phyloP scores from a whole-genome alignment of 2,329 filamentous ascomycete genomes.

The Aspergillus sp. region DNA sequence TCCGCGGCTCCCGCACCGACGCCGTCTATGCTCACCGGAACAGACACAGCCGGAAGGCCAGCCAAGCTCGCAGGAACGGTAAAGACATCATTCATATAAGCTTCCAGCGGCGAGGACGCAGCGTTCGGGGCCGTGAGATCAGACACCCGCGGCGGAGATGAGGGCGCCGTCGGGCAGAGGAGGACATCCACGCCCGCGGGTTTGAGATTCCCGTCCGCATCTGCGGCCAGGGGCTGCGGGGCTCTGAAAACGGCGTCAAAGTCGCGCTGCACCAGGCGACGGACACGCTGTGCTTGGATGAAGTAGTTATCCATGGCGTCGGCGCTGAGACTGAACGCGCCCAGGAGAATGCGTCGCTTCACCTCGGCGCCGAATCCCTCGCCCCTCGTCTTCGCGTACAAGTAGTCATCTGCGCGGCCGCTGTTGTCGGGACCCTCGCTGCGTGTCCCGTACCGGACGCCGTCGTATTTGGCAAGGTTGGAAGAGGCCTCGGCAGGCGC shows the following conservation, averaged over 20 bases:
- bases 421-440: slow-evolving; percentile 49
- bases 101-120: slow-evolving; percentile 58
- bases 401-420: slow-evolving; percentile 49
- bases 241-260: slow-evolving; percentile 76
- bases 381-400: slow-evolving; percentile 75
- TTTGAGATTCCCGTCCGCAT: slow-evolving; percentile 1
- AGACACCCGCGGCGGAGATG: slow-evolving; percentile 63
- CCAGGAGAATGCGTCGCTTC: slow-evolving; percentile 79
- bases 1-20: slow-evolving; percentile 6
- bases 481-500: slow-evolving; percentile 94
- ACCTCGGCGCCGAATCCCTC: slow-evolving; percentile 80
- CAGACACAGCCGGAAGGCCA: slow-evolving; percentile 81
- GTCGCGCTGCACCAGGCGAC: slow-evolving; percentile 77
- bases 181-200: slow-evolving; percentile 69
- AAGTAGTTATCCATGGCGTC: slow-evolving; percentile 96
- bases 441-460: slow-evolving; percentile 80
- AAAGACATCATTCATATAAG: slow-evolving; percentile 91
- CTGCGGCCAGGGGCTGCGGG: slow-evolving; percentile 61
- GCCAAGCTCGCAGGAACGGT: slow-evolving; percentile 93
- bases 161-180: slow-evolving; percentile 82
- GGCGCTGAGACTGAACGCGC: slow-evolving; percentile 85
- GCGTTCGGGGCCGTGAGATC: slow-evolving; percentile 45
- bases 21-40: slow-evolving; percentile 58
- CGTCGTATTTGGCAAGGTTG: slow-evolving; percentile 95
- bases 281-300: slow-evolving; percentile 83